These are phyloP conservation scores for Cercophora newfieldiana DNA, from an alignment of 495 filamentous ascomycete species.

Conservation along the genomic window DNA sequence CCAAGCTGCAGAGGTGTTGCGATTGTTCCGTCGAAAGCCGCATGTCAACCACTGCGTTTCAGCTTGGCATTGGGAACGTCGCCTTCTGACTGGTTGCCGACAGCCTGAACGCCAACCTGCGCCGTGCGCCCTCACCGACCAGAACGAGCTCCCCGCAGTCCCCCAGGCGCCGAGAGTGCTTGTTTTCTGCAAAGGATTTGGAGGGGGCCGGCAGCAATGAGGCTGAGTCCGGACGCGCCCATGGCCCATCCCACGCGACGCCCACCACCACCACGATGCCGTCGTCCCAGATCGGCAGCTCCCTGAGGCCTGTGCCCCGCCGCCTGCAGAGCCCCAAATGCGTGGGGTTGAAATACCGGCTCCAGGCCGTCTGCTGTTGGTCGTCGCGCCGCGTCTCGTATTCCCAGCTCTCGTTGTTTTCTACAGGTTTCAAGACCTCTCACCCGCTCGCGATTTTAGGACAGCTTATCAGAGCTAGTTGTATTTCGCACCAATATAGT, in stretches of 20 bases:
- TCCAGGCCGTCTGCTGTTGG: not conserved
- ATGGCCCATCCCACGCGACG: not conserved
- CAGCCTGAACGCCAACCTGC: not conserved
- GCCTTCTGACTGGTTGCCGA: not conserved
- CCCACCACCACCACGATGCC: not conserved
- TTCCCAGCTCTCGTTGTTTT: not conserved
- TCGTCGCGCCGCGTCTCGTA: not conserved
- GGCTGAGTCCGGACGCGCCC: not conserved
- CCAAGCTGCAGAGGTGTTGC: slow-evolving; percentile 3
- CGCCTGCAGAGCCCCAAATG: not conserved
- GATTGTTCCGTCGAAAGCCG: not conserved
- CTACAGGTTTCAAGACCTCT: not conserved
- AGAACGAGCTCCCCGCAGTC: not conserved
- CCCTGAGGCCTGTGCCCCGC: not conserved
- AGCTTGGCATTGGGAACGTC: not conserved
- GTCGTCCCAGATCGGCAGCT: not conserved
- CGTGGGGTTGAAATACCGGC: not conserved
- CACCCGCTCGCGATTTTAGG: not conserved
- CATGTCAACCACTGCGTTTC: not conserved
- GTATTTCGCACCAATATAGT: not conserved
- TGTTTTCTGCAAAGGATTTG: not conserved
- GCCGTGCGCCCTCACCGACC: not conserved
- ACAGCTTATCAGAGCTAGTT: not conserved
- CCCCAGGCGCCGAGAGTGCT: not conserved
- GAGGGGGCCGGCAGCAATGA: not conserved